These are phyloP conservation scores for Coemansia sp. DNA, from an alignment of 192 early-diverging fungal genomes.

Conservation along the genomic window DNA sequence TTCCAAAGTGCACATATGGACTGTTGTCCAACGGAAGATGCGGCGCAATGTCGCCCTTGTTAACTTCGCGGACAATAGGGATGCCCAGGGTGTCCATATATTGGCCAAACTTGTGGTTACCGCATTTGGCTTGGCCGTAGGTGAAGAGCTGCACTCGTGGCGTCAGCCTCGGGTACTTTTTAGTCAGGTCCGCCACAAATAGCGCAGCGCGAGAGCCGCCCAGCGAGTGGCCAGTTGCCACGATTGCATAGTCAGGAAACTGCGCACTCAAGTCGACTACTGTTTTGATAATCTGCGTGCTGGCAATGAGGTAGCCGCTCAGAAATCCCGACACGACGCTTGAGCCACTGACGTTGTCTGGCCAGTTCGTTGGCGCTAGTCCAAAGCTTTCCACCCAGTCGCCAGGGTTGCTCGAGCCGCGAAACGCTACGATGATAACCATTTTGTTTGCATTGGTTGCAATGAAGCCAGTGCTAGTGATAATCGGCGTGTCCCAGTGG, in stretches of 20 bases:
- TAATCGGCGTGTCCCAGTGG: slow-evolving; percentile 14
- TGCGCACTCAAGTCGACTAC: slow-evolving; percentile 5
- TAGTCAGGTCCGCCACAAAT: slow-evolving; percentile 34
- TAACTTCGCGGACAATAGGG: slow-evolving; percentile 21
- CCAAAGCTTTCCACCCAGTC: slow-evolving; percentile 23
- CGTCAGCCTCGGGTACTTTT: slow-evolving; percentile 5
- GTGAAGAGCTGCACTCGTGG: slow-evolving; percentile 25
- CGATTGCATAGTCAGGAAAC: slow-evolving; percentile 33
- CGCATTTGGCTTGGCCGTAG: slow-evolving; percentile 43
- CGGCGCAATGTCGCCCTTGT: slow-evolving; percentile 41
- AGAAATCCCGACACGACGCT: slow-evolving; percentile 34
- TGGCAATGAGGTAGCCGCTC: slow-evolving; percentile 20
- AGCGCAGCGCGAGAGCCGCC: slow-evolving; percentile 42
- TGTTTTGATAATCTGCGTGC: slow-evolving; percentile 1
- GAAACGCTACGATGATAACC: slow-evolving; percentile 27
- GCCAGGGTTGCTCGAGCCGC: slow-evolving; percentile 15
- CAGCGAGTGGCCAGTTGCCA: slow-evolving; percentile 44
- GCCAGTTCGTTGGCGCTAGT: slow-evolving; percentile 6
- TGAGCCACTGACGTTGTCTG: slow-evolving; percentile 10
- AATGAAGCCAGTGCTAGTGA: slow-evolving; percentile 33
- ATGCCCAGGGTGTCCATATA: slow-evolving; percentile 28
- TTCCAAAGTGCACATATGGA: slow-evolving; percentile 32
- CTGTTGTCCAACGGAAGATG: slow-evolving; percentile 20
- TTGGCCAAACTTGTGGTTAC: slow-evolving; percentile 32
- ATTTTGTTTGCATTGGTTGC: slow-evolving; percentile 18